These are phyloP conservation scores for Pseudomicrostroma phylloplanum DNA, from an alignment of 1,284 basidiomycete species.

Conservation along the genomic window DNA sequence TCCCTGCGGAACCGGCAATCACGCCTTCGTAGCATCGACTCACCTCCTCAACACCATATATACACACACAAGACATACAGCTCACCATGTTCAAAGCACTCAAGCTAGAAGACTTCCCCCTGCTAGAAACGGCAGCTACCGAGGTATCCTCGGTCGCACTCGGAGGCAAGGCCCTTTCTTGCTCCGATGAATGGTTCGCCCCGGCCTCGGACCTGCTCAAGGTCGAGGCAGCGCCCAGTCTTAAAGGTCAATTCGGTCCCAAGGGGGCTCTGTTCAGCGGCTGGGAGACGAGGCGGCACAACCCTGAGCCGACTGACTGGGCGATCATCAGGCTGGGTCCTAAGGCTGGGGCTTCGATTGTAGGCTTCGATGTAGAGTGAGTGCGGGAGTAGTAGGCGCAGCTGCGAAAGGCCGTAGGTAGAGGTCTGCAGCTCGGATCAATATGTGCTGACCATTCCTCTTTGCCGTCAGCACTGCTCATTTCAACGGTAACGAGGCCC, in stretches of 20 bases:
- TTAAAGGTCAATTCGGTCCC: slow-evolving; percentile 87
- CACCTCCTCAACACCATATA: background rate
- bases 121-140: slow-evolving; percentile 30
- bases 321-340: slow-evolving; percentile 82
- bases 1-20: no score
- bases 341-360: slow-evolving; percentile 60
- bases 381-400: no score
- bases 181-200: slow-evolving; percentile 95
- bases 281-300: slow-evolving; percentile 89
- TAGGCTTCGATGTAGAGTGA: slow-evolving; percentile 65
- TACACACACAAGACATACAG: background rate
- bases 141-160: slow-evolving; percentile 84
- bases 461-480: slow-evolving; percentile 74
- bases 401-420: no score
- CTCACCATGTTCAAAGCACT: slow-evolving; percentile 9
- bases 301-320: slow-evolving; percentile 76
- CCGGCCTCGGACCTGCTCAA: slow-evolving; percentile 76
- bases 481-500: slow-evolving; percentile 84
- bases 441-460: no score
- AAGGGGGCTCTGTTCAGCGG: slow-evolving; percentile 91
- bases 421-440: no score
- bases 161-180: slow-evolving; percentile 67
- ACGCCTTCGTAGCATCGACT: no score
- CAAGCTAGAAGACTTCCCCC: slow-evolving; percentile 9
- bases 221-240: slow-evolving; percentile 52